Evolutionary conservation across 2,329 filamentous ascomycete genomes (phyloP).

Genomic region (Sporothrix inflata): DNA sequence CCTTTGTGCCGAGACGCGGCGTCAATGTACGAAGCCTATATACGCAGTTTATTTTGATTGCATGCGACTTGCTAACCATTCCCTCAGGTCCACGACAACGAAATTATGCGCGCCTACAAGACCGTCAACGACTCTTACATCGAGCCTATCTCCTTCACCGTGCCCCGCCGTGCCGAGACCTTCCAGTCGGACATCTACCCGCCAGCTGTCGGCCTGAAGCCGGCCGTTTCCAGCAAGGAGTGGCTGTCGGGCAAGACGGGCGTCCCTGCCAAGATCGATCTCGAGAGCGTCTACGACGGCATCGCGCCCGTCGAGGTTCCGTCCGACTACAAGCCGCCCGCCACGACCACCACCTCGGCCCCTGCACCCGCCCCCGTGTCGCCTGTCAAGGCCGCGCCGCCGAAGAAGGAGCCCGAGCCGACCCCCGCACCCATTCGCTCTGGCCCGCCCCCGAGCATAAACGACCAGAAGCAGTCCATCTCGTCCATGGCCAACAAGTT

Average conservation of each 20-base stretch:
- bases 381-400: slow-evolving; percentile 41
- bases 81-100: slow-evolving; percentile 82
- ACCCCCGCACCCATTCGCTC: slow-evolving; percentile 41
- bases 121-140: slow-evolving; percentile 94
- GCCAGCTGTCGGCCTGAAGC: slow-evolving; percentile 76
- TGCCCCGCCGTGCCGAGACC: slow-evolving; percentile 87
- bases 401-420: slow-evolving; percentile 57
- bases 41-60: not conserved
- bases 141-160: slow-evolving; percentile 96
- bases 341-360: slow-evolving; percentile 48
- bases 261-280: slow-evolving; percentile 86
- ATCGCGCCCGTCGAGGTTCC: slow-evolving; percentile 76
- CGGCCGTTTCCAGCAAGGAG: slow-evolving; percentile 77
- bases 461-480: slow-evolving; percentile 86
- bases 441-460: slow-evolving; percentile 68
- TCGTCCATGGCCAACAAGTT: slow-evolving; percentile 83
- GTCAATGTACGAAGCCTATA: slow-evolving; percentile 68
- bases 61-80: not conserved
- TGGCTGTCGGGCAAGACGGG: slow-evolving; percentile 87
- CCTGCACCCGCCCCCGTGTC: slow-evolving; percentile 47
- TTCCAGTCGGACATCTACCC: slow-evolving; percentile 98
- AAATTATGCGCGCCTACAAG: slow-evolving; percentile 95
- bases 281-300: slow-evolving; percentile 90
- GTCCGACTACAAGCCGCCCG: slow-evolving; percentile 64
- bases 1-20: slow-evolving; percentile 91